Percentiles rank a stretch among this genome's conserved stretches.
Conservation (phyloP, 106 monocot species). For the Dendrobium officinale region DNA sequence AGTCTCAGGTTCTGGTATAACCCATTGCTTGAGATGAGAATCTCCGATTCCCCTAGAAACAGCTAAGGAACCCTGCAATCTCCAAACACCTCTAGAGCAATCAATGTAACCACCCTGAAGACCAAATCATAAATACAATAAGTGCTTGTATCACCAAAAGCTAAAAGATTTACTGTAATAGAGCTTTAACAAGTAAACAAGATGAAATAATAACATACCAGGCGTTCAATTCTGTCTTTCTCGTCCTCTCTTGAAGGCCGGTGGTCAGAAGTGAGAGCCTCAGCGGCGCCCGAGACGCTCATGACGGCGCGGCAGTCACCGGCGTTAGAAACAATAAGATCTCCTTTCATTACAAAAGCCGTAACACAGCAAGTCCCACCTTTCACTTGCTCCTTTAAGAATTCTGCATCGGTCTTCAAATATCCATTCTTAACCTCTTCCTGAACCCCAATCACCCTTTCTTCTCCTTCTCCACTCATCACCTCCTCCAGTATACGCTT, state of each 20-base stretch:
- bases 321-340: conserved; percentile 74
- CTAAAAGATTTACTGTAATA: too few relatives aligned
- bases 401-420: conserved; percentile 59
- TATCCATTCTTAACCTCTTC: conserved; percentile 62
- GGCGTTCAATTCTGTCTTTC: conserved; percentile 59
- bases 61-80: conserved; percentile 82
- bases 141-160: background rate
- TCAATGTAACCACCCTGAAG: conserved; percentile 69
- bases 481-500: conserved; percentile 46
- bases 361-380: conserved; percentile 82
- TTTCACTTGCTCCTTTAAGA: conserved; percentile 31
- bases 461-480: conserved; percentile 8
- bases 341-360: conserved; percentile 58
- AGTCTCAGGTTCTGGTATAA: conserved; percentile 75
- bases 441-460: conserved; percentile 17
- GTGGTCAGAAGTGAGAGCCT: conserved; percentile 87
- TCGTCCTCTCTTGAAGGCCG: conserved; percentile 76
- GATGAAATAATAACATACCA: conserved; percentile 39
- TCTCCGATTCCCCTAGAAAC: conserved; percentile 93
- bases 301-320: conserved; percentile 92
- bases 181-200: background rate
- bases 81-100: conserved; percentile 53
- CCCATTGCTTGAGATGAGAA: conserved; percentile 77
- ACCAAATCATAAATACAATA: background rate
- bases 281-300: conserved; percentile 53